Evolutionary conservation across 805 yeast genomes (phyloP).

Genomic region (Diddensiella caesifluorescens): DNA sequence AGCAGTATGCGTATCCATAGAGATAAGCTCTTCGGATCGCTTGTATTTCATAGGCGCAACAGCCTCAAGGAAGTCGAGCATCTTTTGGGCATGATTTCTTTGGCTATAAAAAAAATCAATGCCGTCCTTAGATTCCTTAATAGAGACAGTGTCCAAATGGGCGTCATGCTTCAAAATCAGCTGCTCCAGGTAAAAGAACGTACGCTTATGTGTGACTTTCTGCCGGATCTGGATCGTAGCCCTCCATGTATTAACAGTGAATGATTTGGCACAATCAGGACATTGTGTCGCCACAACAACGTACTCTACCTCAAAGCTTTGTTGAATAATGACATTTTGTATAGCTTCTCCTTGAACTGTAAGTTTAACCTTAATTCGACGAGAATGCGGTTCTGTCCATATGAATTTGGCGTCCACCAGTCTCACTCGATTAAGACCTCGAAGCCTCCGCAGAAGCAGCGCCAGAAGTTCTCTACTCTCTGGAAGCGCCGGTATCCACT

Average conservation of each 20-base stretch:
- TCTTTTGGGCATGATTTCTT: slow-evolving; percentile 84
- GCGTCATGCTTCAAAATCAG: slow-evolving; percentile 86
- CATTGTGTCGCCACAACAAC: slow-evolving; percentile 96
- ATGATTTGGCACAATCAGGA: slow-evolving; percentile 93
- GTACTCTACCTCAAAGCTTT: slow-evolving; percentile 86
- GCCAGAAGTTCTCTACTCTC: slow-evolving; percentile 93
- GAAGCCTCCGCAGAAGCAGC: slow-evolving; percentile 77
- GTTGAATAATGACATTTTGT: slow-evolving; percentile 78
- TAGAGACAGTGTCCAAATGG: slow-evolving; percentile 84
- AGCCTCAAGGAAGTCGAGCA: slow-evolving; percentile 80
- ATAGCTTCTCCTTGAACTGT: slow-evolving; percentile 92
- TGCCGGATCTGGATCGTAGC: slow-evolving; percentile 96
- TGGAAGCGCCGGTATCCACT: slow-evolving; percentile 85
- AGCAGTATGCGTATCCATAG: slow-evolving; percentile 86
- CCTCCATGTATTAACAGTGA: slow-evolving; percentile 92
- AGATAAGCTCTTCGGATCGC: slow-evolving; percentile 82
- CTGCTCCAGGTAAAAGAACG: slow-evolving; percentile 88
- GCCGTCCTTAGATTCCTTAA: slow-evolving; percentile 85
- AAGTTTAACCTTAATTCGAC: slow-evolving; percentile 80
- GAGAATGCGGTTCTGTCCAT: slow-evolving; percentile 98
- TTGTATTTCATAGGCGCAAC: slow-evolving; percentile 78
- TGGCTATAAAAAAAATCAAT: slow-evolving; percentile 84
- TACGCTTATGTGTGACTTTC: slow-evolving; percentile 90
- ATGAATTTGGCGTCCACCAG: slow-evolving; percentile 87
- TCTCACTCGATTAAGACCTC: slow-evolving; percentile 82